Base-by-base conservation (phyloP, 495 filamentous ascomycete species). In the Mytilinidion resinicola region DNA sequence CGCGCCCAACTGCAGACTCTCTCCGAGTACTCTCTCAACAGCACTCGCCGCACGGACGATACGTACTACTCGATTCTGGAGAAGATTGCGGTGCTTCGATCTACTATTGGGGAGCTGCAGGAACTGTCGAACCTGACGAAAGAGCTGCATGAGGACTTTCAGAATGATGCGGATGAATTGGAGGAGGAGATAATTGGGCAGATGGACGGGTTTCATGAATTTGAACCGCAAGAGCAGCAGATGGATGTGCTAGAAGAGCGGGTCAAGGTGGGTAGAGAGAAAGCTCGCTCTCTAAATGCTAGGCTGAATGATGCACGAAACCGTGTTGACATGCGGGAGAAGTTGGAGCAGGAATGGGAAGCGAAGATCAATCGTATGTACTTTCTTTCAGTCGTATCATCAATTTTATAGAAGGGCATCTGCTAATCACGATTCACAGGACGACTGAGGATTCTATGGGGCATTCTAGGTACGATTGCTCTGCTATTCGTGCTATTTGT, bases 21-120 rank as follows among this genome's bases (percentile, higher is more conserved):
- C 60, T 72, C 59, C 47, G 71, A 60, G 56, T 63, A 61, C 53
- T 75, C 60, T 59, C 76, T 70, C 42, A 78, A 79, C 37, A 82
- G 83, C 3, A 93, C 85, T 17, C 80, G 82, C 59, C 81, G 81
- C 44, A 79, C 96, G n/a, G 89, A 95, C 66, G 86, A 87, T 63
- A 90, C 86, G 0, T 95, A 95, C 73, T 91, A 91, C 65, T 84
- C 86, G 4, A 77, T 96, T 5, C 77, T 93, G 14, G 86, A 92
- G 67, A 92, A 87, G 57, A 76, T 92, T 34, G 78, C 81, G 43
- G 71, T 82, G 0, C 74, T 96, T 35, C 83, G 85, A 51, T 75
- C 78, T 51, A 89, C 85, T 1, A 81, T 95, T 20, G 60, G 73
- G 1, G 81, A 78, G 4, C 79, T 96, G 17, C 83, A 87, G 59